phyloP scores from a whole-genome alignment of 2,329 filamentous ascomycete genomes.

The Colletotrichum trifolii region DNA sequence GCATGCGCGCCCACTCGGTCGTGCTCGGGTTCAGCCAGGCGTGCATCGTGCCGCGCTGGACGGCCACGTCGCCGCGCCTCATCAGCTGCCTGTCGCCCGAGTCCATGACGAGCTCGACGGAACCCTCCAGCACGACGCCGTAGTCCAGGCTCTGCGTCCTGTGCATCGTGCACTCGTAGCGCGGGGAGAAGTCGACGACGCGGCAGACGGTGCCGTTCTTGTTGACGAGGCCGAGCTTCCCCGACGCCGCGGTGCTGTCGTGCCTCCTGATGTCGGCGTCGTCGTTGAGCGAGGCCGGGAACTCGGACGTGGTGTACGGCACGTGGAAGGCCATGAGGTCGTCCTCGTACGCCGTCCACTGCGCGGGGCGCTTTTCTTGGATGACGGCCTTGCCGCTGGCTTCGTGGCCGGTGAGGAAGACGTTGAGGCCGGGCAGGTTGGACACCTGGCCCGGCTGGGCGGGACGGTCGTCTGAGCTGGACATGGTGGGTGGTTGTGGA shows the following conservation, averaged over 20 bases:
- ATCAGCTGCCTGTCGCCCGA: constrained; percentile 51
- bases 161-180: constrained; percentile 52
- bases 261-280: constrained; percentile 54
- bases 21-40: too few relatives aligned
- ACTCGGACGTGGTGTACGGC: constrained; percentile 54
- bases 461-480: too few relatives aligned
- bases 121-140: constrained; percentile 56
- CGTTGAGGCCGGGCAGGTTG: too few relatives aligned
- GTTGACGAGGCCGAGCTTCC: constrained; percentile 52
- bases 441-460: too few relatives aligned
- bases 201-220: constrained; percentile 49
- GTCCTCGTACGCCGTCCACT: constrained; percentile 41
- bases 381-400: too few relatives aligned
- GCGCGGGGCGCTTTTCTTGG: too few relatives aligned
- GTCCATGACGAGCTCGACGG: constrained; percentile 55
- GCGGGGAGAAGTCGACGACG: constrained; percentile 50
- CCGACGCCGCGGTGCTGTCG: constrained; percentile 45
- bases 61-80: constrained; percentile 54
- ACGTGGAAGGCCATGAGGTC: constrained; percentile 51
- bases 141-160: constrained; percentile 57
- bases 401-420: too few relatives aligned
- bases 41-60: constrained; percentile 54
- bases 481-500: too few relatives aligned
- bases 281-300: constrained; percentile 51
- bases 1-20: too few relatives aligned